These are phyloP conservation scores for Blastocystis sp. DNA, from an alignment of 352 stramenopile genomes.

Conservation along the genomic window DNA sequence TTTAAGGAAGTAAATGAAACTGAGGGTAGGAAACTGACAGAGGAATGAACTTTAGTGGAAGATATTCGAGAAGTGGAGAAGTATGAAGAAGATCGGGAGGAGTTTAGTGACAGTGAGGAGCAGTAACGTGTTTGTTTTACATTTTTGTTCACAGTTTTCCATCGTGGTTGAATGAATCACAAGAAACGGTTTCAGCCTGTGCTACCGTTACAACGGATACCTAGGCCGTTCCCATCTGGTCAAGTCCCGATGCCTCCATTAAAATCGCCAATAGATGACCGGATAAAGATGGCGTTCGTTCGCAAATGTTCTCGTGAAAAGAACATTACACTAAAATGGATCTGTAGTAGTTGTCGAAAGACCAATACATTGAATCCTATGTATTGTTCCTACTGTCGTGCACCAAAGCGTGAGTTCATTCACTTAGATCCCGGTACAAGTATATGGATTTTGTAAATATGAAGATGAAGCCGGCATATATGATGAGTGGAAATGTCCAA, in stretches of 20 bases:
- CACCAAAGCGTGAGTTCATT: not conserved
- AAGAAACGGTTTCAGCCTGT: too few relatives aligned
- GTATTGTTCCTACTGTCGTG: not conserved
- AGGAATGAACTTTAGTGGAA: not conserved
- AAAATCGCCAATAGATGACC: too few relatives aligned
- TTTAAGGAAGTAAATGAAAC: constrained; percentile 9
- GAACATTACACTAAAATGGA: not conserved
- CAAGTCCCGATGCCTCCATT: too few relatives aligned
- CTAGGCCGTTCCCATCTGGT: too few relatives aligned
- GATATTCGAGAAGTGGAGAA: constrained; percentile 17
- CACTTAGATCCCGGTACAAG: not conserved
- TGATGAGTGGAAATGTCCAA: not conserved
- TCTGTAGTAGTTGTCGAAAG: not conserved
- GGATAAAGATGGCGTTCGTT: not conserved
- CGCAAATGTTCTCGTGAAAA: not conserved
- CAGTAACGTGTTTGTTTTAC: not conserved
- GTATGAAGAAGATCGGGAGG: constrained; percentile 55
- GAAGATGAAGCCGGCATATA: not conserved
- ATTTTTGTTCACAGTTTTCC: not conserved
- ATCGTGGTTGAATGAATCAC: not conserved
- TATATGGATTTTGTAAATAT: not conserved
- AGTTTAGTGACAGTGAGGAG: constrained; percentile 29
- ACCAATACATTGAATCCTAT: not conserved
- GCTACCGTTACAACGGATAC: too few relatives aligned
- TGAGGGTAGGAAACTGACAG: not conserved